Evolutionary conservation across 495 filamentous ascomycete genomes (phyloP), one percentile per base, ranked within the genome.

Genomic region (Penicillium fimorum): DNA sequence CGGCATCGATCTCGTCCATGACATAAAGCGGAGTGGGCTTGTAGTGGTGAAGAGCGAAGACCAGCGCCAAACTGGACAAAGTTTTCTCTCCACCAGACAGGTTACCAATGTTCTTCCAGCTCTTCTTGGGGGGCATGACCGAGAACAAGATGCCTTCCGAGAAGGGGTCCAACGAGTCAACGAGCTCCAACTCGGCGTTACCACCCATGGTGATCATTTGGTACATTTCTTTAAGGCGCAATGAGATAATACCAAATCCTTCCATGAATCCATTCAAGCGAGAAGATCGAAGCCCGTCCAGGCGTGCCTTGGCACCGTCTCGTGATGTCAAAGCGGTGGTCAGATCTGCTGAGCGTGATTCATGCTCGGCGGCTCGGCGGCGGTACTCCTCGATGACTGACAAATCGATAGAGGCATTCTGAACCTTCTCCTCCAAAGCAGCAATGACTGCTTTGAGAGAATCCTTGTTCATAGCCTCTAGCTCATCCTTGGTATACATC

Each of bases 201-300:
- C 94, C 94, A 57, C 94, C 94, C 94, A 98, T 98, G 27, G 94
- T 98, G 72, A 98, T 98, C 94, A 98, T 97, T 72, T 97, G 94
- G 76, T 98, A 98, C 94, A 98, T 98, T 71, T 98, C 94, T 77
- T 98, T 98, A 51, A 98, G 78, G 2, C 93, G 87, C 20, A 96
- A 76, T n/a, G 92, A 96, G 68, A 98, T 98, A 52, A 82, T 87
- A 68, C 86, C 87, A 75, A 97, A 97, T 25, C 95, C 94, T 72
- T 93, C 91, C 93, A 97, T 97, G 82, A 98, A 98, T 47, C 94
- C 94, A 58, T 96, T 93, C 9, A 97, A 76, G 5, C 94, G 87
- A 29, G 93, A 79, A 4, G 89, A 89, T 7, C 94, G 88, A 45
- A 97, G 85, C 43, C 96, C 91, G 65, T 97, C 93, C 55, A 92